phyloP scores from a whole-genome alignment of 1,139 yeast species.

The Williopsis jadinii region DNA sequence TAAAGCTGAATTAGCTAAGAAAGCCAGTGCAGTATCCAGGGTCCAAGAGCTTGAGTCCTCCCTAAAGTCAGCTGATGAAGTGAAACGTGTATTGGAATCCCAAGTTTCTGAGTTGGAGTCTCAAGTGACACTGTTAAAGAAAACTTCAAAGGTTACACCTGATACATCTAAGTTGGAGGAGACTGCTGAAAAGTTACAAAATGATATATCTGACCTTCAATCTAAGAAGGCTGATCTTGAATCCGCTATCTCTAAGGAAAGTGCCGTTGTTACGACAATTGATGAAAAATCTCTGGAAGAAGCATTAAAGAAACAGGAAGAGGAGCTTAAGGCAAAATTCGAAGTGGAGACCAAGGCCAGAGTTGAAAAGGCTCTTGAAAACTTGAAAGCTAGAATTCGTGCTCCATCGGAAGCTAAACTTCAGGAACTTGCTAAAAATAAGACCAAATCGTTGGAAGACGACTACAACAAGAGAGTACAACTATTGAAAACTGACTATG shows the following conservation, averaged over 20 bases:
- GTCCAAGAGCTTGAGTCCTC: background rate
- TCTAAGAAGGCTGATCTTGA: constrained; percentile 4
- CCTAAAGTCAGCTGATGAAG: background rate
- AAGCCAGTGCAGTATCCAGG: background rate
- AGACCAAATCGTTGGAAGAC: constrained; percentile 23
- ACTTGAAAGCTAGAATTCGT: constrained; percentile 24
- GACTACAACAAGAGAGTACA: constrained; percentile 14
- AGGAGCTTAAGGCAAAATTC: constrained; percentile 21
- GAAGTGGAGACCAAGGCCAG: constrained; percentile 19
- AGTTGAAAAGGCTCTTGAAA: constrained; percentile 23
- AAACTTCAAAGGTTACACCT: background rate
- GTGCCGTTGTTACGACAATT: background rate
- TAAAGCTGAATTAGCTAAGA: background rate
- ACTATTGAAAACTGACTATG: constrained; percentile 10
- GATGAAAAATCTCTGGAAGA: background rate
- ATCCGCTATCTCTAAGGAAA: constrained; percentile 5
- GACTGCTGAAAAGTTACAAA: background rate
- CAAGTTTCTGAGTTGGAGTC: constrained; percentile 19
- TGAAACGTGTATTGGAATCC: background rate
- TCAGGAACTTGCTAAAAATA: constrained; percentile 21
- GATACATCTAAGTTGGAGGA: background rate
- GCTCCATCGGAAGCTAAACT: constrained; percentile 20
- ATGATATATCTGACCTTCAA: constrained; percentile 3
- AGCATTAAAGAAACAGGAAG: constrained; percentile 19
- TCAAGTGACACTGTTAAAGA: constrained; percentile 13